Base-by-base conservation (phyloP, 1,284 basidiomycete genomes). In the Somion occarium region DNA sequence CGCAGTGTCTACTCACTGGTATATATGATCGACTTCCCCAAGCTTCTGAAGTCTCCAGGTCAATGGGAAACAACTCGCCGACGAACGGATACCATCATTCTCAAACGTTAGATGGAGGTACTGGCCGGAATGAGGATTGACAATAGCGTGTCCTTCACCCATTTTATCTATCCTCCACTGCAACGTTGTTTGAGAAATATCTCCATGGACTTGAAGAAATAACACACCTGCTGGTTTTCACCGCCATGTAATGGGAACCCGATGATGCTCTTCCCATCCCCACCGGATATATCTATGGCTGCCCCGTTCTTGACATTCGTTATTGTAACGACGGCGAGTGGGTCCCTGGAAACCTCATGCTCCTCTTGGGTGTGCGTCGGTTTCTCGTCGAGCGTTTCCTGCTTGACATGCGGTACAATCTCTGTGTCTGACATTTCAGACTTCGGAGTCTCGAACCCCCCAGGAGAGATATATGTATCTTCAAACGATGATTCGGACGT, bases 211-310 rank as follows among this genome's bases (percentile, higher is more conserved):
- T 15, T 38, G 38, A 20, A 49, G 45, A 27, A 13, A 24, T 44
- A 18, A 50, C 65, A 18, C 53, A 79, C 80, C 65, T 69, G 64
- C 57, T 83, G 81, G 56, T 82, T 83, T 4, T 63, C 58, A 1
- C 73, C 72, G 1, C 64, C 64, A 54, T 79, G 71, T 41, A 58
- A 60, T 2, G 66, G 61, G 53, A 64, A 81, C 2, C 82, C 82
- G 39, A 76, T 77, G 54, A 83, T 65, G 42, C 74, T 70, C 26
- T 46, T 61, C 46, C 75, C 67, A 59, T 83, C 78, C 3, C 47
- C 64, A 0, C 74, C 79, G n/a, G 78, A 80, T 38, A 83, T 69
- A 58, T 83, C 82, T 13, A 82, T 50, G 22, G 71, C 75, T 2
- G 75, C 82, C 1, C 73, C 73, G 25, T 70, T 65, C 53, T 75